A percentile compares a stretch with the other conserved stretches of the same genome.
phyloP scores from a whole-genome alignment of 129 eudicot species.

The Lactuca sativa region DNA sequence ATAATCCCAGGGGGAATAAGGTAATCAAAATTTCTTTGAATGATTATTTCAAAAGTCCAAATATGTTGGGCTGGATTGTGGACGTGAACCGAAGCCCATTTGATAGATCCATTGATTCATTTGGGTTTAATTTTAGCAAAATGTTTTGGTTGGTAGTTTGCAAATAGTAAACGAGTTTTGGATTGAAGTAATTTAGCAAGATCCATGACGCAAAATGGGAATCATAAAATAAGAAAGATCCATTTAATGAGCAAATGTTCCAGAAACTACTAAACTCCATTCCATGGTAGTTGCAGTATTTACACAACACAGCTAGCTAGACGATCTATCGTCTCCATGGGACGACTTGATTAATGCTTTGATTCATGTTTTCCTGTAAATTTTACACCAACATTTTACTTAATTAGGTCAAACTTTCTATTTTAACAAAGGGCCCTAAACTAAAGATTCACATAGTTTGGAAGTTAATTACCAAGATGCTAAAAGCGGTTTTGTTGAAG shows the following conservation, averaged over 20 bases:
- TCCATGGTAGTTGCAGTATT: background rate
- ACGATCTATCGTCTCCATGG: constrained; percentile 40
- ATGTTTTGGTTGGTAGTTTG: too few species aligned
- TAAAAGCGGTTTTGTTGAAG: constrained; percentile 11
- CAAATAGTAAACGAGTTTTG: too few species aligned
- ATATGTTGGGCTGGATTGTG: too few species aligned
- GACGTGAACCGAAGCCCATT: too few species aligned
- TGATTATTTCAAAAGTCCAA: too few species aligned
- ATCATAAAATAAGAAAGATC: background rate
- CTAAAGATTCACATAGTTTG: background rate
- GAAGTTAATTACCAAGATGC: constrained; percentile 14
- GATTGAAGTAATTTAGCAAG: too few species aligned
- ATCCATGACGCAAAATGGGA: background rate
- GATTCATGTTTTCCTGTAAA: constrained; percentile 47
- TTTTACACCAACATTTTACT: background rate
- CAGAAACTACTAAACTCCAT: background rate
- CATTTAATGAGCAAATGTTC: too few species aligned
- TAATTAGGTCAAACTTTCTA: background rate
- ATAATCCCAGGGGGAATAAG: too few species aligned
- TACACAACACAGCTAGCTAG: background rate
- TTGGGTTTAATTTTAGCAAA: too few species aligned
- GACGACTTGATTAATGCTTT: constrained; percentile 50
- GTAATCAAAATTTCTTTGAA: too few species aligned
- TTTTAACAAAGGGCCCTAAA: background rate
- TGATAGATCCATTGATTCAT: too few species aligned